Evolutionary conservation across 768 basidiomycete species (phyloP), one percentile per base, ranked within the genome.

Genomic region (Leccinum disarticulatum): DNA sequence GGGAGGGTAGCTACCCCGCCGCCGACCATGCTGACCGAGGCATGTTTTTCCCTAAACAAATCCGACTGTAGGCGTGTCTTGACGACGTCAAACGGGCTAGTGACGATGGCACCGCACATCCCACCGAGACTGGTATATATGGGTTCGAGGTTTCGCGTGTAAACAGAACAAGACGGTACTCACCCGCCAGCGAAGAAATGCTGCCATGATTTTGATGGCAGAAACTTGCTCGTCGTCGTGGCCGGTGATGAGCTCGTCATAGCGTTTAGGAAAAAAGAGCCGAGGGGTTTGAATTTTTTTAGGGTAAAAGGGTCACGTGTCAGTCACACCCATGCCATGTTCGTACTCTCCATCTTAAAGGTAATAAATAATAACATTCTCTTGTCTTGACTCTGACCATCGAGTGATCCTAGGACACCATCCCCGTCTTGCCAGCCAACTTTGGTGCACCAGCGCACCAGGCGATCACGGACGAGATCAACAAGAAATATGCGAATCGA

Each of bases 21-120:
- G 19, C 71, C 79, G 9, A 65, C 73, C 58, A 59, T 68, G 61
- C 58, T 70, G 64, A 75, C 62, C 9, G 74, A 66, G 4, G 67
- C 54, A 43, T 79, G 76, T 55, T 79, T 81, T 59, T 79, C 77
- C 31, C 77, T 74, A 70, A 95, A 97, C 22, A 98, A 77, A 74
- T 87, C 87, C 2, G 94, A 96, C 76, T 99, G 97, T 7, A 98
- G 79, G 4, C 97, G 88, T 47, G 97, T 99, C 78, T 98, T 98
- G 62, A 98, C 95, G 33, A 99, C 94, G 74, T 99, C 97, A 67
- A 99, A 96, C 0, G 97, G 96, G 48, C 93, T 94, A 0, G 97
- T 99, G 3, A 98, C 88, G 60, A 97, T 90, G 17, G 95, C 95
- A 35, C 96, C 97, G 69, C 93, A 93, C 95, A 98, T 96, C 43